Evolutionary conservation across 306 rosid genomes (phyloP), one percentile per base, ranked within the genome.

Genomic region (Hippophae tibetana): DNA sequence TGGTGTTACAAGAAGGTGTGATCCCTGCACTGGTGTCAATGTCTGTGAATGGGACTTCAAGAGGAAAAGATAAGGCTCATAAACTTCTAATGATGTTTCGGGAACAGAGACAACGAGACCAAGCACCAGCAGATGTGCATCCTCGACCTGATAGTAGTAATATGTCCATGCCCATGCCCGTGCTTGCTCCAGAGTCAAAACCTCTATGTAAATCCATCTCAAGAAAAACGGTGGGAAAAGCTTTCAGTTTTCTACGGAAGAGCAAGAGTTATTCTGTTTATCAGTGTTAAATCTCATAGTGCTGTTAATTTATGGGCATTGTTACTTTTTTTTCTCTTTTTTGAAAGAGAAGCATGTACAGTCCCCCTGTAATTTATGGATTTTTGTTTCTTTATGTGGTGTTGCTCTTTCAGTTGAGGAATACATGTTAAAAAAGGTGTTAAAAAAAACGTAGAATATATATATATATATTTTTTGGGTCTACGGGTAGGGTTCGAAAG

Each of bases 1-100:
- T 86, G 90, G 90, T 93, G 57, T 77, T 93, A 47, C 95, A 88
- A 62, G 99, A 93, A 80, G 99, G 99, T 45, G 97, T 88, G 47
- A 93, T 93, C 61, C 99, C 99, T n/a, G 84, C 88, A 50, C 62
- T 93, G 82, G 95, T 93, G 58, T 89, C 97, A 9, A 75, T 93
- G 62, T 88, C 99, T 0, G 95, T 88, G 60, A 93, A 93, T 58
- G 99, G 99, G 42, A 86, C 85, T 42, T 72, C 84, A 13, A 86
- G 94, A 70, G 99, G 97, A 11, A 84, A 54, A 72, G 95, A 84
- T 61, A 86, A 79, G 69, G 89, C 99, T 64, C 97, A 84, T 72
- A 93, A 84, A 74, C 90, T 93, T 58, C 67, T 93, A 67, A 82
- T 93, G 86, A 60, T 88, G 74, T 93, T 93, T 51, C 81, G 99